Evolutionary conservation across 2,329 filamentous ascomycete genomes (phyloP), one percentile per base, ranked within the genome.

Genomic region (Botrytis tulipae): DNA sequence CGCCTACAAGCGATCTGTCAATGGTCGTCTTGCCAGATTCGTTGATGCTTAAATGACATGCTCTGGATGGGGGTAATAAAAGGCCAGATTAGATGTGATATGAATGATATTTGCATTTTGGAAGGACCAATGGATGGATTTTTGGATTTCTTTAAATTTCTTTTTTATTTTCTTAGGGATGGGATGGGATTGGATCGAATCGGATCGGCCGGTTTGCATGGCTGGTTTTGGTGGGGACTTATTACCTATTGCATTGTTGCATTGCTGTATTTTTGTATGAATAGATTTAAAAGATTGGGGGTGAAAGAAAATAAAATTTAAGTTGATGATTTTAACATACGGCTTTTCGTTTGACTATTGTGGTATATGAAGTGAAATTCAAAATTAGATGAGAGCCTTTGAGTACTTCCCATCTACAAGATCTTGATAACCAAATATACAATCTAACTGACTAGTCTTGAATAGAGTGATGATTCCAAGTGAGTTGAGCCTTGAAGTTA

Each of bases 11-110:
- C 63, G 70, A 32, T 20, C 62, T 57, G 48, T 67, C 0, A 72
- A 67, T 40, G 70, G 70, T 3, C 51, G 70, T 57, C 54, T 68
- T n/a, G 37, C 62, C n/a, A 32, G 70, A 59, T 72, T 72, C 22
- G 40, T 68, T 8, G 48, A 72, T 40, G 70, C 25, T 40, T 72
- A 59, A 3, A 22, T 57, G 65, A 18, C 8, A 48, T 1, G 22
- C 25, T 20, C 5, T 25, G 14, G 3, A 22, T 16, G 35, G 14
- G 22, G 32, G 10, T 25, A 18, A 32, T 16, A 8, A 29, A 25
- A 9, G 25, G 22, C 22, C 18, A 6, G 3, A 37, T 29, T 60
- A 37, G 25, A 69, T 44, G 32, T 57, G 51, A 42, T 72, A 68
- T 46, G 62, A 60, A 68, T 42, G 48, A 57, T 29, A 44, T 32